Percentiles rank a stretch among this genome's conserved stretches.
Conservation (phyloP, 495 filamentous ascomycete genomes). For the Oleoguttula mirabilis region DNA sequence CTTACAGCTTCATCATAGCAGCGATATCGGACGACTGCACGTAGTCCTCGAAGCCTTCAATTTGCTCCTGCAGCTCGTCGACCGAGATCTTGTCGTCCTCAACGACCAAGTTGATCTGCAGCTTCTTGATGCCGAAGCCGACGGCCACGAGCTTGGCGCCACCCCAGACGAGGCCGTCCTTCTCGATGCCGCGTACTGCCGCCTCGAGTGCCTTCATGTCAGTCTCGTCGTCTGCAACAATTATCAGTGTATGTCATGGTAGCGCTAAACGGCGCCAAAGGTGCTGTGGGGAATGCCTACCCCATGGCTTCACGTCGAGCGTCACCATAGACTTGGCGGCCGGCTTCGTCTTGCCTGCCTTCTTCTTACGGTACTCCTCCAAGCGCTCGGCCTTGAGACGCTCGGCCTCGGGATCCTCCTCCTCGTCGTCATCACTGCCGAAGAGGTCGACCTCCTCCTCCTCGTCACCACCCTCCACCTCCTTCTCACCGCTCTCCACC, state of each 20-base stretch:
- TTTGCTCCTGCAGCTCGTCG: conserved; percentile 75
- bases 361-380: conserved; percentile 93
- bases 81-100: conserved; percentile 93
- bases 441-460: conserved; percentile 85
- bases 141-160: conserved; percentile 78
- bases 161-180: conserved; percentile 95
- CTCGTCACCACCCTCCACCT: conserved; percentile 37
- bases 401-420: conserved; percentile 81
- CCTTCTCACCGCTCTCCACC: conserved; percentile 55
- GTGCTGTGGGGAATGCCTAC: conserved; percentile 43
- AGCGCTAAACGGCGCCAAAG: too few species aligned
- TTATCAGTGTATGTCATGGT: conserved; percentile 1
- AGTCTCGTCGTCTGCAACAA: conserved; percentile 71
- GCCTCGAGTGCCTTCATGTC: conserved; percentile 70
- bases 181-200: conserved; percentile 73
- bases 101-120: conserved; percentile 94
- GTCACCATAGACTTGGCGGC: conserved; percentile 93
- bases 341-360: conserved; percentile 80
- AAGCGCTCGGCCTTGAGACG: conserved; percentile 74
- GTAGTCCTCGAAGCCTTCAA: conserved; percentile 85
- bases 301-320: conserved; percentile 96
- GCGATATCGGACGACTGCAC: conserved; percentile 92
- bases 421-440: conserved; percentile 78
- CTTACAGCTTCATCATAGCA: conserved; percentile 86
- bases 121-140: conserved; percentile 97